A percentile compares a stretch with the other conserved stretches of the same genome.
Evolutionary conservation across 2,329 filamentous ascomycete genomes (phyloP).

Genomic region (Penicillium sp.): DNA sequence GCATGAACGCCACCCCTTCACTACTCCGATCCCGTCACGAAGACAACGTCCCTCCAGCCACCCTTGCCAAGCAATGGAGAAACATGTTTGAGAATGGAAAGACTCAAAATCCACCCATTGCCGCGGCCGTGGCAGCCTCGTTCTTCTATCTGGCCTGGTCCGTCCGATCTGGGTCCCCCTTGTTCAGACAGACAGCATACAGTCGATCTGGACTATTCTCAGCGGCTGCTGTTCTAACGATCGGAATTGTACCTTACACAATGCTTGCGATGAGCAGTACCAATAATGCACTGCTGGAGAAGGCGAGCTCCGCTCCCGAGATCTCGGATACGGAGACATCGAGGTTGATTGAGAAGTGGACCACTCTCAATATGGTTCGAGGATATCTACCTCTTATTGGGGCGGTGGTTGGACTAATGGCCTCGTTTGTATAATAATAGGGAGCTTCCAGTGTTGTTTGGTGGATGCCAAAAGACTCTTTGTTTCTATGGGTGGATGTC

Average conservation of each 20-base stretch:
- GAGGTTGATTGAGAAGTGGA: conserved; percentile 30
- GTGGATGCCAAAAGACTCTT: not conserved
- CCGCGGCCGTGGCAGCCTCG: conserved; percentile 26
- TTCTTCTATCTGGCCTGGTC: conserved; percentile 41
- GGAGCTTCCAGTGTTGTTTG: not conserved
- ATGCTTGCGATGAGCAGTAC: conserved; percentile 35
- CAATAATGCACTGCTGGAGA: conserved; percentile 37
- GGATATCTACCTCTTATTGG: conserved; percentile 31
- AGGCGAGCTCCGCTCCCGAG: conserved; percentile 22
- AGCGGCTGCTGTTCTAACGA: conserved; percentile 36
- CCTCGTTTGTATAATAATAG: conserved; percentile 20
- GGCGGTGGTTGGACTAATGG: conserved; percentile 23
- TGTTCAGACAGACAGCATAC: conserved; percentile 21
- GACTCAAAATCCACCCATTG: conserved; percentile 35
- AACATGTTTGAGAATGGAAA: conserved; percentile 32
- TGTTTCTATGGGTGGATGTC: not conserved
- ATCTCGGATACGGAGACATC: conserved; percentile 22
- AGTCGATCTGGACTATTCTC: conserved; percentile 33
- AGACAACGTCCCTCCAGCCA: conserved; percentile 15
- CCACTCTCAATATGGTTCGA: conserved; percentile 29
- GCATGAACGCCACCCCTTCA: conserved; percentile 33
- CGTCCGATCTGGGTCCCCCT: conserved; percentile 23
- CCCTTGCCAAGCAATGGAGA: conserved; percentile 29
- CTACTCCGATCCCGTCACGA: conserved; percentile 31
- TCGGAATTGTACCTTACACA: conserved; percentile 45